Percentiles rank a stretch among this genome's conserved stretches.
Conservation (phyloP, 2,329 filamentous ascomycete species). For the Aspergillus caelatus region DNA sequence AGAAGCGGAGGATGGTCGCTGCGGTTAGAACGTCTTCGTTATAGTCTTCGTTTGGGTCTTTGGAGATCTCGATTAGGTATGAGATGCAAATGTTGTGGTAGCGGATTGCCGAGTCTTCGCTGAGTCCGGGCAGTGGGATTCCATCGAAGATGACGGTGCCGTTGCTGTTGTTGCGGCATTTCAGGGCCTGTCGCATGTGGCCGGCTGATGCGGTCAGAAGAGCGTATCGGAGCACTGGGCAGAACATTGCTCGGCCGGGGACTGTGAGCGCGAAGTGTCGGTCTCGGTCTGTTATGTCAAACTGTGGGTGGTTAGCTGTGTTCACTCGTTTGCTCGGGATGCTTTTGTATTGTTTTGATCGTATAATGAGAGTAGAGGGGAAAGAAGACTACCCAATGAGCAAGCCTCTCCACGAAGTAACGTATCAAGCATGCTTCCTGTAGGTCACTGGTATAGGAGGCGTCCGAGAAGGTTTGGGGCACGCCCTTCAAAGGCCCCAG, state of each 20-base stretch:
- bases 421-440: constrained; percentile 12
- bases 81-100: constrained; percentile 15
- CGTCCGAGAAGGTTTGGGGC: constrained; percentile 5
- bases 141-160: background rate
- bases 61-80: constrained; percentile 29
- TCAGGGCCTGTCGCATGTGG: constrained; percentile 1
- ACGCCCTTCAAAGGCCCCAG: constrained; percentile 6
- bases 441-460: constrained; percentile 4
- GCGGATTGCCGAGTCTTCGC: constrained; percentile 1
- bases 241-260: constrained; percentile 9
- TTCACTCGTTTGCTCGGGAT: no score
- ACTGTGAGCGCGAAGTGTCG: constrained; percentile 11
- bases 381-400: background rate
- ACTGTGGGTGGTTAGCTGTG: background rate
- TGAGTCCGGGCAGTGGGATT: background rate
- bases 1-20: constrained; percentile 59
- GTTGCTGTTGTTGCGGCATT: background rate
- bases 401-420: constrained; percentile 10
- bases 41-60: constrained; percentile 41
- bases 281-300: constrained; percentile 11
- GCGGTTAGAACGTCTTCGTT: constrained; percentile 59
- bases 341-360: no score
- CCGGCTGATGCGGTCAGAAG: constrained; percentile 11
- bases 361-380: background rate
- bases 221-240: constrained; percentile 10